A percentile compares a stretch with the other conserved stretches of the same genome.
Conservation (phyloP, 2,329 filamentous ascomycete genomes). For the Pestalotiopsis sp. region DNA sequence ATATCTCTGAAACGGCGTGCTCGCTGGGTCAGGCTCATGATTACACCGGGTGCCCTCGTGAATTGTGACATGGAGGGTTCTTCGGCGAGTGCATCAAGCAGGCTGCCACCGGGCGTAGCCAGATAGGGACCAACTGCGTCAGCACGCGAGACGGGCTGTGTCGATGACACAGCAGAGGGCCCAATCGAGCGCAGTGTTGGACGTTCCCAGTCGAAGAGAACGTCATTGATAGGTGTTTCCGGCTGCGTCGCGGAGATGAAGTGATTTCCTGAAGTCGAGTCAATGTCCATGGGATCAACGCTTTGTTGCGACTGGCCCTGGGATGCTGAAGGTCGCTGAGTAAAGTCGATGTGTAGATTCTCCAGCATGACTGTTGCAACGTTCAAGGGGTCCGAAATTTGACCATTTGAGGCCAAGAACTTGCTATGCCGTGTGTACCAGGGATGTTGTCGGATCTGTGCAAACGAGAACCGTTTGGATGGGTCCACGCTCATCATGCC, state of each 20-base stretch:
- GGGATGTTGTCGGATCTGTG: constrained; percentile 85
- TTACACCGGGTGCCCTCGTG: constrained; percentile 75
- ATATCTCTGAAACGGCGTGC: constrained; percentile 90
- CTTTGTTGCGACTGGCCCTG: constrained; percentile 36
- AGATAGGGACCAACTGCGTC: constrained; percentile 40
- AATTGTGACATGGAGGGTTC: constrained; percentile 90
- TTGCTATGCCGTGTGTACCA: constrained; percentile 90
- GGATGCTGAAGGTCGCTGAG: constrained; percentile 60
- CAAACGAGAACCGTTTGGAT: constrained; percentile 77
- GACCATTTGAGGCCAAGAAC: constrained; percentile 75
- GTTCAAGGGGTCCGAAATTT: constrained; percentile 75
- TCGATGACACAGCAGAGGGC: constrained; percentile 47
- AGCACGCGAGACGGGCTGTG: constrained; percentile 47
- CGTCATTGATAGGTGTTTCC: constrained; percentile 74
- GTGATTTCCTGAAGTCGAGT: constrained; percentile 47
- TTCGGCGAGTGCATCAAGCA: constrained; percentile 70
- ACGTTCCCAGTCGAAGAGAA: constrained; percentile 86
- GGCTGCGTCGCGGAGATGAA: constrained; percentile 82
- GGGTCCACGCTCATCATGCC: constrained; percentile 91
- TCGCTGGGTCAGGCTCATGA: constrained; percentile 84
- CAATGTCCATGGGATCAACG: constrained; percentile 71
- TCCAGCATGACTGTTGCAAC: constrained; percentile 96
- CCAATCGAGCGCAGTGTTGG: constrained; percentile 61
- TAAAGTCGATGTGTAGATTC: constrained; percentile 86
- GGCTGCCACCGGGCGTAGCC: constrained; percentile 40